Conservation (phyloP, 2,329 filamentous ascomycete genomes). For the Chalaropsis thielavioides region DNA sequence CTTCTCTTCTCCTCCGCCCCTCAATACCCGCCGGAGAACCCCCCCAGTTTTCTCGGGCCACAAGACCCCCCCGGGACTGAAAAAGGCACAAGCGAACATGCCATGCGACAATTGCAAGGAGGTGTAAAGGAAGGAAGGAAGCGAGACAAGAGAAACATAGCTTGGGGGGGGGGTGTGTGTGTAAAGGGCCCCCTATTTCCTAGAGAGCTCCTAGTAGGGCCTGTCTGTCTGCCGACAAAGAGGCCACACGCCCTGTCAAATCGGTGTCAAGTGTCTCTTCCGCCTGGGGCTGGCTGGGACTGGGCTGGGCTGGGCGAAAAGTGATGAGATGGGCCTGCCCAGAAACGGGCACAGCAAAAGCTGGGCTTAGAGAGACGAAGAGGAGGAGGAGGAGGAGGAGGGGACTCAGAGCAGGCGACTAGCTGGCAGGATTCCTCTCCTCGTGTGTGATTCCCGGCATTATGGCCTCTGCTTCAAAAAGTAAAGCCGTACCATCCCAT, state of each 20-base stretch:
- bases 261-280: conserved; percentile 6
- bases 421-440: neutral
- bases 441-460: neutral
- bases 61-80: neutral
- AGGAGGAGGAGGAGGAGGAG: too few relatives aligned
- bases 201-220: neutral
- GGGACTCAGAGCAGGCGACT: neutral
- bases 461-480: conserved; percentile 3
- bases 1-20: neutral
- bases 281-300: neutral
- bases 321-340: neutral
- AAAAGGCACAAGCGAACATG: conserved; percentile 5
- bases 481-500: conserved; percentile 4
- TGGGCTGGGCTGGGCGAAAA: neutral
- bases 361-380: neutral
- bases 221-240: neutral
- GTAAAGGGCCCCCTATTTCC: neutral
- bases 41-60: conserved; percentile 1
- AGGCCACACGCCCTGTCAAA: conserved; percentile 1
- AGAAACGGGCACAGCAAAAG: conserved; percentile 1
- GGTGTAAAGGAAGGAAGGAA: neutral
- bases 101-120: conserved; percentile 6
- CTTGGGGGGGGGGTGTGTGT: neutral
- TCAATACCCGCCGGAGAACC: conserved; percentile 2
- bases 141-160: conserved; percentile 4